phyloP scores from a whole-genome alignment of 257 asterid genomes.

The Ocimum tenuiflorum region DNA sequence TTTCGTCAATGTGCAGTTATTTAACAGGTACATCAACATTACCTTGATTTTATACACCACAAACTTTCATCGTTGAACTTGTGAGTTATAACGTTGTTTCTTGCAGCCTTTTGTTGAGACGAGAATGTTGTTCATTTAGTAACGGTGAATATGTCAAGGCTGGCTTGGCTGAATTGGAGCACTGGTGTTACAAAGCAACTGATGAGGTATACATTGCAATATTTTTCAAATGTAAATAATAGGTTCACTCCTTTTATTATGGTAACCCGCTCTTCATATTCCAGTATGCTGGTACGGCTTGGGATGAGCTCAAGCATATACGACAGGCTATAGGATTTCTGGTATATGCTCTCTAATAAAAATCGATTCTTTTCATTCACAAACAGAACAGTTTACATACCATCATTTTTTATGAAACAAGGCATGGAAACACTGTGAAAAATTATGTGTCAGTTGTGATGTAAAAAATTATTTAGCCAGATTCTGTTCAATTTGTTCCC shows the following conservation, averaged over 20 bases:
- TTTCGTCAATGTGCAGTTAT: constrained; percentile 89
- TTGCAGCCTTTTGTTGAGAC: constrained; percentile 80
- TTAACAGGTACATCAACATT: constrained; percentile 63
- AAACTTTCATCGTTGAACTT: constrained; percentile 4
- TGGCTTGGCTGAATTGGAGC: constrained; percentile 96
- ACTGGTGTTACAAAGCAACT: constrained; percentile 99
- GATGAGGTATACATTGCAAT: constrained; percentile 54
- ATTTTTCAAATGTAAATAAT: neutral
- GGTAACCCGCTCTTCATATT: constrained; percentile 26
- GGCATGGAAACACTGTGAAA: no score
- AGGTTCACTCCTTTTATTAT: neutral
- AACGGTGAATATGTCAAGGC: constrained; percentile 98
- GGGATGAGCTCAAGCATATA: constrained; percentile 99
- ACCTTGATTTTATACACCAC: neutral
- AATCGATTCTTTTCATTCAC: no score
- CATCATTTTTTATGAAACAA: no score
- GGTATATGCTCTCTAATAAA: constrained; percentile 36
- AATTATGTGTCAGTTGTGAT: neutral
- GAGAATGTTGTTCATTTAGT: constrained; percentile 99
- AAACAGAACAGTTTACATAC: no score
- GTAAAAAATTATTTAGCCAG: neutral
- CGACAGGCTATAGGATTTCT: constrained; percentile 99
- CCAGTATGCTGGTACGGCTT: constrained; percentile 95
- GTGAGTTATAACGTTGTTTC: constrained; percentile 13
- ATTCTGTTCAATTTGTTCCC: neutral